Base-by-base conservation (phyloP, 2,329 filamentous ascomycete species). In the Fusarium buharicum region DNA sequence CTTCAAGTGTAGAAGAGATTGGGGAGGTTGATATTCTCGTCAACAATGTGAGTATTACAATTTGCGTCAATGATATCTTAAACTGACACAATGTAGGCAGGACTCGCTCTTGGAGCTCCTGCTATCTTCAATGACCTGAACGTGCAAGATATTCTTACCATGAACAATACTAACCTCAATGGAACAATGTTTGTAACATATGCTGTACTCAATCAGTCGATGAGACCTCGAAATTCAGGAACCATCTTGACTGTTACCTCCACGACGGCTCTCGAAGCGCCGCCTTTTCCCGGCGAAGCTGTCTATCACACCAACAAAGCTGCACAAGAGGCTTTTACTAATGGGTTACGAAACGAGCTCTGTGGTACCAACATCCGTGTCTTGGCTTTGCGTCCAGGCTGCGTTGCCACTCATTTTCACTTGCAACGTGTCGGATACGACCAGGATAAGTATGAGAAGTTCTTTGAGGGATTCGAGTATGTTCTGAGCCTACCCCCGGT, bases 111-210 rank as follows among this genome's bases (percentile, higher is more conserved):
- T 1, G 60, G 60, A 0, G 54, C 60, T 0, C 60, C 60, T 0
- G 46, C 49, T 6, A n/a, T 41, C 1, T 64, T 64, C 18, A 39
- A 34, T 37, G 50, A 64, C 8, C 57, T 63, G 0, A 18, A 43
- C 1, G 20, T 64, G 2, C 24, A 55, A 1, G 18, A 60, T 6
- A 37, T 64, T 9, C 4, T 40, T 0, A 34, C 38, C 11, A 60
- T 63, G 59, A 46, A 37, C 13, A 41, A 40, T 14, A 64, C 62
- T 2, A 64, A 78, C 44, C 79, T 79, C 6, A 81, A 80, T 16
- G 62, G 51, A 4, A 47, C 56, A 7, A 64, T 64, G 48, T 64
- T 52, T 17, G 50, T 49, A 6, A 64, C 50, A 4, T 44, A 81
- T 78, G 68, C 76, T 76, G 78, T 72, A 0, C 22, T 64, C 1